A percentile compares a stretch with the other conserved stretches of the same genome.
Conservation (phyloP, 1,284 basidiomycete genomes). For the Apiotrichum montevideense region DNA sequence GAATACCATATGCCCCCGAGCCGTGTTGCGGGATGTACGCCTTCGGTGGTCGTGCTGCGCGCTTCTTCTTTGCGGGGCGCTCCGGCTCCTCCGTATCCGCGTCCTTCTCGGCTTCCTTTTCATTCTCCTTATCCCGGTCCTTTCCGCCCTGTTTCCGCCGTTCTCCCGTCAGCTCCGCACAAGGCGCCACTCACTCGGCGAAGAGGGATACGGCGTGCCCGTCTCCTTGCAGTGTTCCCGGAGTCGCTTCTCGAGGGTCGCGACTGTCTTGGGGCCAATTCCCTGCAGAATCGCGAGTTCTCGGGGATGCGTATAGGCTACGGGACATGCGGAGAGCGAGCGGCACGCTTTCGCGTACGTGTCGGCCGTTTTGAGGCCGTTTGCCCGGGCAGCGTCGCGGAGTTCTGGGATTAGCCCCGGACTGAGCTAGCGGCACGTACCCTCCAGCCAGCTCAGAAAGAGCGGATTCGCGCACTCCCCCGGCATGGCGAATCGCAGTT, state of each 20-base stretch:
- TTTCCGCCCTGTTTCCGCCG: background rate
- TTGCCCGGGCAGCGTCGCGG: conserved; percentile 33
- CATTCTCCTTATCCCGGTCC: no score
- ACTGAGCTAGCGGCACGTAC: no score
- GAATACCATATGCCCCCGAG: conserved; percentile 42
- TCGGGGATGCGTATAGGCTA: conserved; percentile 32
- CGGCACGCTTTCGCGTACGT: conserved; percentile 37
- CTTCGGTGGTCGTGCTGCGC: conserved; percentile 14
- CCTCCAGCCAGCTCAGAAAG: conserved; percentile 37
- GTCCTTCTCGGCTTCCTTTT: no score
- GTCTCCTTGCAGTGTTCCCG: conserved; percentile 32
- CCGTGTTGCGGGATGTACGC: conserved; percentile 36
- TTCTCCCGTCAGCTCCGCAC: background rate
- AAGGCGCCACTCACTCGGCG: conserved; percentile 22
- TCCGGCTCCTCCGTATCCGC: background rate
- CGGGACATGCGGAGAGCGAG: conserved; percentile 38
- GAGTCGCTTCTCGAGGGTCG: conserved; percentile 34
- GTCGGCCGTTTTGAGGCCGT: conserved; percentile 34
- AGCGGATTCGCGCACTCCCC: conserved; percentile 42
- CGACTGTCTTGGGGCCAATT: conserved; percentile 40
- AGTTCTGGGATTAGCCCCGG: conserved; percentile 23
- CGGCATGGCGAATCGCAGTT: no score
- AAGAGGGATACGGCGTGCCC: conserved; percentile 22
- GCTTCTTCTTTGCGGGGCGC: conserved; percentile 17
- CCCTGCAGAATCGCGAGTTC: conserved; percentile 35